Evolutionary conservation across 75 land plant species (phyloP).

Genomic region (Pseudotsuga menziesii): DNA sequence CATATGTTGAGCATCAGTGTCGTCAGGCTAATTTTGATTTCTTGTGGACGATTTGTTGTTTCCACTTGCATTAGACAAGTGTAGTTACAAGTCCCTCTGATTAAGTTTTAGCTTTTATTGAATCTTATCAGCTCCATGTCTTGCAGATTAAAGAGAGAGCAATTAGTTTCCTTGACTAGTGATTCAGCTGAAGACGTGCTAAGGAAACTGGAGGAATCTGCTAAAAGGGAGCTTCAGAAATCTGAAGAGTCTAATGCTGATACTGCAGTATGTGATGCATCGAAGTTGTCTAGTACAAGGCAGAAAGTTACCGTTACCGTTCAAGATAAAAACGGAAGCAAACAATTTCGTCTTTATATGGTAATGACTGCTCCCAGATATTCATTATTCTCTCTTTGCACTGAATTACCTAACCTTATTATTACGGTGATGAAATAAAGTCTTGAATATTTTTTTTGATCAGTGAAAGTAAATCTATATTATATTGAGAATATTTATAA

Average conservation of each 20-base stretch:
- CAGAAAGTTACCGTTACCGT: constrained; percentile 64
- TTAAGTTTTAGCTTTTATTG: background rate
- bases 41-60: background rate
- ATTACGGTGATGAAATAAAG: too few relatives aligned
- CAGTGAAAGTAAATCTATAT: too few relatives aligned
- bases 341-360: constrained; percentile 53
- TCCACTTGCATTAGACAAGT: background rate
- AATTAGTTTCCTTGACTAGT: constrained; percentile 43
- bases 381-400: background rate
- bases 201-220: constrained; percentile 33
- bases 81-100: background rate
- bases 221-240: constrained; percentile 21
- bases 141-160: constrained; percentile 56
- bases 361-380: constrained; percentile 22
- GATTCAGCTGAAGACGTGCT: constrained; percentile 47
- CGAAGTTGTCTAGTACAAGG: constrained; percentile 23
- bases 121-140: background rate
- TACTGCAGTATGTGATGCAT: constrained; percentile 13
- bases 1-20: too few relatives aligned
- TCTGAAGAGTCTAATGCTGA: constrained; percentile 15
- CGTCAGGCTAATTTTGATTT: too few relatives aligned
- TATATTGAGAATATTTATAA: too few relatives aligned
- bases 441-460: too few relatives aligned
- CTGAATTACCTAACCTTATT: background rate
- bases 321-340: constrained; percentile 63